Base-by-base conservation (phyloP, 257 asterid species). In the Plantago ovata region DNA sequence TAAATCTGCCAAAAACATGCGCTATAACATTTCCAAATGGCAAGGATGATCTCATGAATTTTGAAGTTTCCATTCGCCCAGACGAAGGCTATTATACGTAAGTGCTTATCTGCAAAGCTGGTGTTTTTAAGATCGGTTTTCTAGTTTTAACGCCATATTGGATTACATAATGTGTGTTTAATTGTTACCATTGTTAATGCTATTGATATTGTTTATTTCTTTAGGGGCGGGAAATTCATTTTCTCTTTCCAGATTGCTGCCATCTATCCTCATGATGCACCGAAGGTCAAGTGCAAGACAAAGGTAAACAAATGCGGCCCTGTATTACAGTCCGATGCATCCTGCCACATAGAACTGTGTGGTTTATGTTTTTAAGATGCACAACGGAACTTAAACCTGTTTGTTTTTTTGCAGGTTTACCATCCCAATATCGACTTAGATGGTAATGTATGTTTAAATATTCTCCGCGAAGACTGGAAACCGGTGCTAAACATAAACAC, bases 401-500 rank as follows among this genome's bases (percentile, higher is more conserved):
- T 48, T 33, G 23, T 13, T 19, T 41, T 21, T 6, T 53, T 67
- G 28, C 77, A 81, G 89, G 85, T 81, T 48, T 81, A 81, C 64
- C 89, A 82, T 69, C 89, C 89, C 13, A 82, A 82, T 32, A 82
- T 82, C 13, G 89, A 82, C 75, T 60, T 79, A 71, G 85, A 82
- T 62, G 89, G 89, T 51, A 82, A 82, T 63, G 89, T 82, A 18
- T 82, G 90, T 64, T 77, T 82, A 41, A 82, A 82, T 76, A 82
- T 82, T 71, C 84, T 82, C 44, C 84, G 90, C 18, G 90, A 82
- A 57, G 86, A 82, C 55, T 82, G 90, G 90, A 82, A 82, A 65
- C 90, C 90, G 7, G 86, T 82, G 68, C 72, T 82, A 24, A 82
- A 52, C 69, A 77, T 82, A 63, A 82, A 79, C 72, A 79, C 86